Percentiles rank a stretch among this genome's conserved stretches.
phyloP scores from a whole-genome alignment of 1,139 yeast genomes.

The Lodderomyces metapsilosis region DNA sequence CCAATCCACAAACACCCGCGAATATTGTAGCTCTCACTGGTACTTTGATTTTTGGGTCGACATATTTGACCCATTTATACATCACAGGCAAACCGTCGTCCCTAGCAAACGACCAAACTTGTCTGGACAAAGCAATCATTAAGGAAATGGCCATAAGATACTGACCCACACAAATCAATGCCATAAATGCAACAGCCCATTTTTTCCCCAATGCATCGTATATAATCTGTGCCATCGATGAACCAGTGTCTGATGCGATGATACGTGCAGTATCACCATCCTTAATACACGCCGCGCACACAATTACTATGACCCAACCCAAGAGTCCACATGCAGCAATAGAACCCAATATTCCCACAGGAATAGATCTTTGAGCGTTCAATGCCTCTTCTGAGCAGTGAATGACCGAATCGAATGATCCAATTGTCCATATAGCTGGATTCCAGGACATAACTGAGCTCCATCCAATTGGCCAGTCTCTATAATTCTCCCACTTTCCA shows the following conservation, averaged over 20 bases:
- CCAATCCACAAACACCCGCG: conserved; percentile 47
- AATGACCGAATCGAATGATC: conserved; percentile 68
- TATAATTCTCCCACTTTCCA: conserved; percentile 50
- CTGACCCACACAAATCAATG: conserved; percentile 57
- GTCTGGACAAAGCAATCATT: conserved; percentile 36
- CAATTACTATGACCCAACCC: conserved; percentile 61
- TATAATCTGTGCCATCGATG: conserved; percentile 65
- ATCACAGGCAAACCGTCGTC: conserved; percentile 49
- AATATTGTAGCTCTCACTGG: conserved; percentile 63
- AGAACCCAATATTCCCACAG: conserved; percentile 52
- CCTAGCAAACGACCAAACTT: conserved; percentile 39
- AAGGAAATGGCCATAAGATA: conserved; percentile 58
- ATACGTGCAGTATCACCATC: conserved; percentile 45
- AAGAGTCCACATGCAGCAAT: conserved; percentile 57
- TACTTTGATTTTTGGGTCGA: conserved; percentile 53
- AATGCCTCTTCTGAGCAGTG: conserved; percentile 72
- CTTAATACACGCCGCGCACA: conserved; percentile 53
- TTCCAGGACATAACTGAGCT: conserved; percentile 53
- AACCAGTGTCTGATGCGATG: conserved; percentile 45
- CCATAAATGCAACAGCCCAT: conserved; percentile 68
- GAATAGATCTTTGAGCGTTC: conserved; percentile 67
- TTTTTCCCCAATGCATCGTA: conserved; percentile 61
- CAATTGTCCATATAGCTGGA: conserved; percentile 64
- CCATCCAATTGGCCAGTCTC: conserved; percentile 30
- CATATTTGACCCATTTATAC: conserved; percentile 45